phyloP scores from a whole-genome alignment of 129 eudicot species.

The Silybum marianum region DNA sequence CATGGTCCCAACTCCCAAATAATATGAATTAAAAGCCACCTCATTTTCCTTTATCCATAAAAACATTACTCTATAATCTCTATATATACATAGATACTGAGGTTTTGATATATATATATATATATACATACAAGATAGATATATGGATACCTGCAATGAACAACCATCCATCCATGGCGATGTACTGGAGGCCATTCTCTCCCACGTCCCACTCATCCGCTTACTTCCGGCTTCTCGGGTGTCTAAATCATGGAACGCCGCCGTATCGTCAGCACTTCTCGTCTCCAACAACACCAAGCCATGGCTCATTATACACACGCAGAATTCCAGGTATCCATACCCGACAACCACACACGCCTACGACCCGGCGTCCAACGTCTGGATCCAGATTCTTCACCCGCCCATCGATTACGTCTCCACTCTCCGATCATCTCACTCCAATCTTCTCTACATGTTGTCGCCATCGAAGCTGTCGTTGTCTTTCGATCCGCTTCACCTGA shows the following conservation, averaged over 20 bases:
- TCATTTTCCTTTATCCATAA: no score
- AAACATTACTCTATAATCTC: no score
- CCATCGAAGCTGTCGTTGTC: constrained; percentile 44
- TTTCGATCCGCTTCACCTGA: constrained; percentile 50
- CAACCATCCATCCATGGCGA: constrained; percentile 47
- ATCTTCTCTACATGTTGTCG: constrained; percentile 54
- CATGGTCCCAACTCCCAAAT: no score
- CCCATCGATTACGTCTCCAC: constrained; percentile 30
- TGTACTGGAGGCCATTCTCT: constrained; percentile 45
- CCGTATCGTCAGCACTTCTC: constrained; percentile 46
- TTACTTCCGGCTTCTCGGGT: constrained; percentile 49
- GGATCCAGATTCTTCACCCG: constrained; percentile 50
- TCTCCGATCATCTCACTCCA: constrained; percentile 54
- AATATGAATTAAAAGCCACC: not conserved
- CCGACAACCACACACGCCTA: constrained; percentile 45
- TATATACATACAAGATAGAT: not conserved
- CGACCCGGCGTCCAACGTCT: constrained; percentile 57
- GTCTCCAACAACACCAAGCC: constrained; percentile 43
- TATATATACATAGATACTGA: not conserved
- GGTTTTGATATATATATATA: not conserved
- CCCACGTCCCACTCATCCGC: constrained; percentile 61
- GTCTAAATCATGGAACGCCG: constrained; percentile 59
- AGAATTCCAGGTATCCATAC: constrained; percentile 40
- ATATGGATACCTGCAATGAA: not conserved
- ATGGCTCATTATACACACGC: constrained; percentile 68